These are phyloP conservation scores for Monilinia laxa DNA, from an alignment of 2,329 filamentous ascomycete genomes.

Conservation along the genomic window DNA sequence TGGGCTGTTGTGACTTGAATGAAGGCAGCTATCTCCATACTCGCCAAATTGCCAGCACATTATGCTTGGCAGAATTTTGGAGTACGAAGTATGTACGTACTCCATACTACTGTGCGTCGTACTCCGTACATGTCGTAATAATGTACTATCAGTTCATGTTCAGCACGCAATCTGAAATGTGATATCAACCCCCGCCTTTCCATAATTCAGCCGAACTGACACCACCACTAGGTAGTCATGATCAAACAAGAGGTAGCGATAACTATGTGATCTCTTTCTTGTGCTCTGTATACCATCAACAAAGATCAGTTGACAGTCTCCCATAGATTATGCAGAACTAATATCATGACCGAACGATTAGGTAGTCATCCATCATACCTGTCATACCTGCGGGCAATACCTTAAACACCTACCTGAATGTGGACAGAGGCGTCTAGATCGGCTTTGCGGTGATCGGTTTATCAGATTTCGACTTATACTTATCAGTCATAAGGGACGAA, in stretches of 20 bases:
- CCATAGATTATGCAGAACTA: neutral
- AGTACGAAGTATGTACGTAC: neutral
- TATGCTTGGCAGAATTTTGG: neutral
- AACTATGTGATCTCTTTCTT: neutral
- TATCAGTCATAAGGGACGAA: too few species aligned
- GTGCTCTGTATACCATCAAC: neutral
- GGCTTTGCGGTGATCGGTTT: too few species aligned
- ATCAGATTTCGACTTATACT: too few species aligned
- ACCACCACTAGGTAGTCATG: neutral
- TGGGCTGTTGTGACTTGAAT: neutral
- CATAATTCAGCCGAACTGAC: neutral
- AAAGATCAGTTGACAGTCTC: conserved; percentile 8
- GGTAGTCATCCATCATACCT: neutral
- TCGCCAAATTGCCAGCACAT: conserved; percentile 1
- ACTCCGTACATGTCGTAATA: neutral
- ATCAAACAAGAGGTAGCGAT: neutral
- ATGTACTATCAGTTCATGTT: neutral
- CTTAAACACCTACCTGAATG: too few species aligned
- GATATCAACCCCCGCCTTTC: neutral
- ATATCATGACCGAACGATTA: neutral
- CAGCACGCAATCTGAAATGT: neutral
- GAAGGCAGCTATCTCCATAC: neutral
- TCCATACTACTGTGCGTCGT: too few species aligned
- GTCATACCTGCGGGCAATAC: too few species aligned
- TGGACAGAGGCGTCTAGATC: too few species aligned